Conservation (phyloP, 176 grass and related monocot genomes). For the Thinopyrum elongatum region DNA sequence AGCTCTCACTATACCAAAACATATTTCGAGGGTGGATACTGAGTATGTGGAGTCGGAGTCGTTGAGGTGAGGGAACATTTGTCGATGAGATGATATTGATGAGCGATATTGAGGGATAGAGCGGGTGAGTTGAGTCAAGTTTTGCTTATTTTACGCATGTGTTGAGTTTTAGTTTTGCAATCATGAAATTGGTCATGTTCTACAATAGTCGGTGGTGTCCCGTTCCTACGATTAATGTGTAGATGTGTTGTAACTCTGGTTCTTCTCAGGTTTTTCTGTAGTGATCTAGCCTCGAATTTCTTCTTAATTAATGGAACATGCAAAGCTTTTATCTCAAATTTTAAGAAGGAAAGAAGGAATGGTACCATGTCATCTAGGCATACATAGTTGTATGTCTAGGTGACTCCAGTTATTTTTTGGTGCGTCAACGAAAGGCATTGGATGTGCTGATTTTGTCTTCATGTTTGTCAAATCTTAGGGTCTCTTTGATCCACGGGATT, state of each 20-base stretch:
- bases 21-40: no score
- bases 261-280: not conserved
- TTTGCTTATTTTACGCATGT: not conserved
- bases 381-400: no score
- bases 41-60: no score
- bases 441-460: not conserved
- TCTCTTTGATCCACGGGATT: no score
- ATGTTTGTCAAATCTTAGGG: not conserved
- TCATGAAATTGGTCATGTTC: not conserved
- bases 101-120: not conserved
- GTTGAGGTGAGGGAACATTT: no score
- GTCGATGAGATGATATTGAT: no score
- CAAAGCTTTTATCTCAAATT: not conserved
- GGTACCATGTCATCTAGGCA: no score
- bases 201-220: not conserved
- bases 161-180: not conserved
- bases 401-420: not conserved
- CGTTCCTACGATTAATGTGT: not conserved
- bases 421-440: not conserved
- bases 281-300: not conserved
- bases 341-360: not conserved
- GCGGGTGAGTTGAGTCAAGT: not conserved
- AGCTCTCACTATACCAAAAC: no score
- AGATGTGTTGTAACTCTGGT: not conserved
- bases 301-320: not conserved